A percentile compares a stretch with the other conserved stretches of the same genome.
Evolutionary conservation across 2,329 filamentous ascomycete species (phyloP).

Genomic region (Harringtonia aguacate): DNA sequence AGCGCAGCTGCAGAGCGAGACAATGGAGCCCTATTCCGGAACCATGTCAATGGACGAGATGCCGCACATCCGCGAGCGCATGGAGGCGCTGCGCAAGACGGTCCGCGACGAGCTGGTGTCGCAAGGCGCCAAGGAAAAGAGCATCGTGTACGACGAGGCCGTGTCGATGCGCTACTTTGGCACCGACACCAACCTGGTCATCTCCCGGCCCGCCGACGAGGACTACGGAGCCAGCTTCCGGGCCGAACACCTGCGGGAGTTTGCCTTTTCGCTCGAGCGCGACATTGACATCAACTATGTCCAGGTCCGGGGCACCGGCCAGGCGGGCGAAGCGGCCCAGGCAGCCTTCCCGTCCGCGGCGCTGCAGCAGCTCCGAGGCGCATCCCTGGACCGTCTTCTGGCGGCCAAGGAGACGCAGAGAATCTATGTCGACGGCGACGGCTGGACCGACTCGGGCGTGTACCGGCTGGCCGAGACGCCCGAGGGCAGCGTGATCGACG

Average conservation of each 20-base stretch:
- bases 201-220: conserved; percentile 36
- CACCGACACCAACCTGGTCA: conserved; percentile 84
- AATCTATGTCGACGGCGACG: conserved; percentile 48
- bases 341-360: too few relatives aligned
- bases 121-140: conserved; percentile 39
- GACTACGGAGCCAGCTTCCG: conserved; percentile 54
- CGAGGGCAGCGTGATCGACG: conserved; percentile 41
- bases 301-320: background rate
- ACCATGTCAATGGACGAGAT: conserved; percentile 57
- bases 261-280: conserved; percentile 55
- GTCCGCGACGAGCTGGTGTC: background rate
- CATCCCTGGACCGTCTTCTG: conserved; percentile 27
- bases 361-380: too few relatives aligned
- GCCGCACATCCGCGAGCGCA: conserved; percentile 38
- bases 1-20: conserved; percentile 23
- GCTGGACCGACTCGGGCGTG: conserved; percentile 44
- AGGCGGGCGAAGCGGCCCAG: too few relatives aligned
- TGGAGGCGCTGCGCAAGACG: background rate
- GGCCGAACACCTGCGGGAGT: conserved; percentile 59
- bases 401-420: conserved; percentile 39
- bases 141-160: conserved; percentile 80
- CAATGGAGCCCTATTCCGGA: conserved; percentile 41
- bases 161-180: conserved; percentile 87
- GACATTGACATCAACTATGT: conserved; percentile 66
- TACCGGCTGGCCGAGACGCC: conserved; percentile 55